Evolutionary conservation across 306 rosid species (phyloP).

Genomic region (Psophocarpus tetragonolobus): DNA sequence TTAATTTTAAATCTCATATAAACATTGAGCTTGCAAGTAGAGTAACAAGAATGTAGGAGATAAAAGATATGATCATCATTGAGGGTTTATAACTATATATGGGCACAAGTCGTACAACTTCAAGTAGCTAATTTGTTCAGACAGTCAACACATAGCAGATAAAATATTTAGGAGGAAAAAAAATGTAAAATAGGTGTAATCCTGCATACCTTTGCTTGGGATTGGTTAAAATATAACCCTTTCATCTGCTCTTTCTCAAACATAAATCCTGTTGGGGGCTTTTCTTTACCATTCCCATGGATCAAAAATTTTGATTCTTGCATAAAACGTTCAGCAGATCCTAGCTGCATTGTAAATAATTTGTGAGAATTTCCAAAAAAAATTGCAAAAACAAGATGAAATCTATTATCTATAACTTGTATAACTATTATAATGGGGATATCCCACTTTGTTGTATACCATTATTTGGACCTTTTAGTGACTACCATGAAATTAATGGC

Average conservation of each 20-base stretch:
- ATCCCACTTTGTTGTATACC: too few relatives aligned
- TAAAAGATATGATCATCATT: not conserved
- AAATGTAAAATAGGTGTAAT: constrained; percentile 16
- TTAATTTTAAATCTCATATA: not conserved
- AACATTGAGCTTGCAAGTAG: not conserved
- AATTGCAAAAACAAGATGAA: constrained; percentile 24
- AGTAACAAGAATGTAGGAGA: not conserved
- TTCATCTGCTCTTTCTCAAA: constrained; percentile 98
- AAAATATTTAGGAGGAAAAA: not conserved
- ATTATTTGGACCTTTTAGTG: too few relatives aligned
- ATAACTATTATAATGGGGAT: too few relatives aligned
- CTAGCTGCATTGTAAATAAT: constrained; percentile 63
- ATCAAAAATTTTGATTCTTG: constrained; percentile 82
- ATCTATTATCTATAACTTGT: too few relatives aligned
- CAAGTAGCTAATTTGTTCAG: constrained; percentile 22
- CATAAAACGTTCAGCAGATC: constrained; percentile 83
- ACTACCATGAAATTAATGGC: too few relatives aligned
- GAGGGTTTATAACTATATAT: not conserved
- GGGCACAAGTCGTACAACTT: constrained; percentile 8
- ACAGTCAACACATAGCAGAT: not conserved
- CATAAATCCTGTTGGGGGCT: constrained; percentile 95
- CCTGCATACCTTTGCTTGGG: constrained; percentile 73
- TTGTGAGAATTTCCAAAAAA: not conserved
- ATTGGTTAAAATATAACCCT: constrained; percentile 91
- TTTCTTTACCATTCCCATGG: constrained; percentile 83